Base-by-base conservation (phyloP, 306 rosid genomes). In the Rosa multiflora region DNA sequence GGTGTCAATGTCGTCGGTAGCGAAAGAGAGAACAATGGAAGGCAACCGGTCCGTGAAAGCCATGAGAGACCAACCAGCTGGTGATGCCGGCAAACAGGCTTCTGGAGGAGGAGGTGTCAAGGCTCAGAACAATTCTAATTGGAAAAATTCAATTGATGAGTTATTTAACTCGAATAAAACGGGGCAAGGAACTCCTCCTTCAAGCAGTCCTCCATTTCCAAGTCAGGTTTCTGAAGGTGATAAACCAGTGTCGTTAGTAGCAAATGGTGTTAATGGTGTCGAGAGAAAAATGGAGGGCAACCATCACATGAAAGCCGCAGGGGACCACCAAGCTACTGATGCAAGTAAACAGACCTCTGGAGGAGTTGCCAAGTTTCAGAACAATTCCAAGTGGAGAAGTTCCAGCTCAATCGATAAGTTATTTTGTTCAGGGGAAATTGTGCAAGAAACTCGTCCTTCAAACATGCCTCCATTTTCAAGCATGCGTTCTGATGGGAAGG, bases 341-440 rank as follows among this genome's bases (percentile, higher is more conserved):
- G 79, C 80, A n/a, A 79, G 66, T 64, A 84, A 86, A 75, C 91
- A 83, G 77, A 83, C 85, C 58, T 81, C 87, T 75, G 75, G 68
- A 58, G 63, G 77, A 26, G 83, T 86, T 69, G 87, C 43, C 59
- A 81, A 78, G 67, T 75, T 80, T 86, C 84, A 81, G 46, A 83
- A 77, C 13, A 80, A 80, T 76, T 87, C 86, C 64, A 76, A 78
- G 61, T 37, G 58, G 83, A 64, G 46, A 79, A 77, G 79, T 72
- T 83, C 88, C 6, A 76, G 79, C 73, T 82, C 91, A 42, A 18
- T 75, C 44, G 86, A 83, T 77, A 70, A 82, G 75, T 83, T 84
- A 72, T 87, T 81, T 81, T 83, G 82, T 84, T 85, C 83, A 21
- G 56, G 70, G 78, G 92, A 90, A 88, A 78, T 76, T 74, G 88